These are phyloP conservation scores for Ceratocystis eucalypticola DNA, from an alignment of 2,329 filamentous ascomycete species.

Conservation along the genomic window DNA sequence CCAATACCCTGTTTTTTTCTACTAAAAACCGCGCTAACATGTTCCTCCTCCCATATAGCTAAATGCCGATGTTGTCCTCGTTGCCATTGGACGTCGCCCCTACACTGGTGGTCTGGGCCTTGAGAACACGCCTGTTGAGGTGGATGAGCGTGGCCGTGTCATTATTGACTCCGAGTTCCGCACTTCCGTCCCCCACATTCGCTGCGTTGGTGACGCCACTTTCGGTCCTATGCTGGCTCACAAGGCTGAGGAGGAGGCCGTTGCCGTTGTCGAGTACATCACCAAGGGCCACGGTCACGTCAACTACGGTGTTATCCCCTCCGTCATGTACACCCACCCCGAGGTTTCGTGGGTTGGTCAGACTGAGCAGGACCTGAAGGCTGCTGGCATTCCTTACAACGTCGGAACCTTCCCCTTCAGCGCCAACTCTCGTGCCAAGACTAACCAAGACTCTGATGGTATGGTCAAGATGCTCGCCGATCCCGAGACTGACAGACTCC, in stretches of 20 bases:
- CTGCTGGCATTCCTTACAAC: slow-evolving; percentile 78
- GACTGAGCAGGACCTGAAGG: slow-evolving; percentile 92
- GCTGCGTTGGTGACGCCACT: slow-evolving; percentile 87
- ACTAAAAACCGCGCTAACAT: slow-evolving; percentile 39
- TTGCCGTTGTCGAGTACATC: slow-evolving; percentile 91
- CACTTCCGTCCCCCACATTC: slow-evolving; percentile 94
- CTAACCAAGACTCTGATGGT: slow-evolving; percentile 90
- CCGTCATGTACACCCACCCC: slow-evolving; percentile 98
- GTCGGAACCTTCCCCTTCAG: slow-evolving; percentile 92
- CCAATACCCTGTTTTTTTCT: too few species aligned
- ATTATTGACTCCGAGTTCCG: slow-evolving; percentile 98
- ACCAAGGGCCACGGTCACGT: slow-evolving; percentile 96
- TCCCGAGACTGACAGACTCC: slow-evolving; percentile 86
- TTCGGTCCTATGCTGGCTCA: slow-evolving; percentile 98
- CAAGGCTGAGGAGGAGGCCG: slow-evolving; percentile 97
- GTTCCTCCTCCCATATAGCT: slow-evolving; percentile 39
- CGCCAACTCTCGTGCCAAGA: slow-evolving; percentile 97
- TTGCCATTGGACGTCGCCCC: slow-evolving; percentile 89
- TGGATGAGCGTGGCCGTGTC: slow-evolving; percentile 84
- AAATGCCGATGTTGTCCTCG: slow-evolving; percentile 87
- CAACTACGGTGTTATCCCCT: slow-evolving; percentile 96
- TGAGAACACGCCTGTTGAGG: slow-evolving; percentile 84
- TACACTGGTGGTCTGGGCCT: slow-evolving; percentile 86
- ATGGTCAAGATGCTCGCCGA: slow-evolving; percentile 96
- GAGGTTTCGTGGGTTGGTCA: slow-evolving; percentile 98